These are phyloP conservation scores for Paecilomyces formosus DNA, from an alignment of 2,329 filamentous ascomycete species.

Conservation along the genomic window DNA sequence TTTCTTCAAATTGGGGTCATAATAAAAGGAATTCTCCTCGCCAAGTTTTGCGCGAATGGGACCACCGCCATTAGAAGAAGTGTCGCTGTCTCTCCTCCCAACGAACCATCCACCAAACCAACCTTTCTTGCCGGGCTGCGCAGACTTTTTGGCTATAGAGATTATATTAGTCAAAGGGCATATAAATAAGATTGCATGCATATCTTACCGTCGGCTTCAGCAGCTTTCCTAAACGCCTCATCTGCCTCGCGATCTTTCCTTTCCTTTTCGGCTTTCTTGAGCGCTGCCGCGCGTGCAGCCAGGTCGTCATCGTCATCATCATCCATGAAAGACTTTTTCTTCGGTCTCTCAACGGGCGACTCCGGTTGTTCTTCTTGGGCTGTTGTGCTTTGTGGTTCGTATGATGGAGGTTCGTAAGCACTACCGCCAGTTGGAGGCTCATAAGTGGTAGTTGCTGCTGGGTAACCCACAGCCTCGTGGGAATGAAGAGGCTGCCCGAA, in stretches of 20 bases:
- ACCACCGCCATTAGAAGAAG: conserved; percentile 49
- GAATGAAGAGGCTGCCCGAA: conserved; percentile 16
- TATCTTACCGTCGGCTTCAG: conserved; percentile 56
- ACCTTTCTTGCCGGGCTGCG: conserved; percentile 41
- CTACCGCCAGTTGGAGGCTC: conserved; percentile 19
- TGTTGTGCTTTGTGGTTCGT: conserved; percentile 26
- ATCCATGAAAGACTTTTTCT: conserved; percentile 75
- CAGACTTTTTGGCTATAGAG: conserved; percentile 32
- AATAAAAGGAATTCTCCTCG: conserved; percentile 87
- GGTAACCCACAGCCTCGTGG: conserved; percentile 11
- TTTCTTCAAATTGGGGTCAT: conserved; percentile 90
- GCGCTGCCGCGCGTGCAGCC: conserved; percentile 44
- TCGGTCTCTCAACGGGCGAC: conserved; percentile 48
- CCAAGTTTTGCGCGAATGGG: conserved; percentile 91
- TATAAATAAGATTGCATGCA: neutral
- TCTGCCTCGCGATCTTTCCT: conserved; percentile 73
- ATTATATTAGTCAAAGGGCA: conserved; percentile 36
- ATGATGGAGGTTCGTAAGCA: conserved; percentile 31
- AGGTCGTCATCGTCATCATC: conserved; percentile 71
- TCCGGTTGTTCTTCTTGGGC: conserved; percentile 43
- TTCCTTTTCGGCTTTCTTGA: conserved; percentile 53
- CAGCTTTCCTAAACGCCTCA: conserved; percentile 77
- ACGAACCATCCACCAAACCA: conserved; percentile 86
- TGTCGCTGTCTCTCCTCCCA: conserved; percentile 53
- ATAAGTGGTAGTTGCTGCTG: conserved; percentile 24